Percentiles rank a stretch among this genome's conserved stretches.
These are phyloP conservation scores for Malassezia brasiliensis DNA, from an alignment of 1,284 basidiomycete genomes.

Conservation along the genomic window DNA sequence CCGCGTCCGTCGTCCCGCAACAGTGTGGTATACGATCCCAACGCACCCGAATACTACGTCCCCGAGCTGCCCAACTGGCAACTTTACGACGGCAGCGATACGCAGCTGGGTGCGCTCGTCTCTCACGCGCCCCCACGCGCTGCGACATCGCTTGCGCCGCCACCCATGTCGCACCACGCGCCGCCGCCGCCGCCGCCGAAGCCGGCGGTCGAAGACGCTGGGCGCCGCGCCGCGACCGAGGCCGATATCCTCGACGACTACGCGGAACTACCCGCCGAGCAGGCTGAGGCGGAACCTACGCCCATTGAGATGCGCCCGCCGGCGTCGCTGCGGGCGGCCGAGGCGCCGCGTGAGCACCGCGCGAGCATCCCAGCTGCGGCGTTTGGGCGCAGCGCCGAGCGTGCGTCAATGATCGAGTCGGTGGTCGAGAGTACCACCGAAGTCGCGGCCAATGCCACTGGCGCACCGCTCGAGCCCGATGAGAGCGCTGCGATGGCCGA, in stretches of 20 bases:
- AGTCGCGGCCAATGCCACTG: neutral
- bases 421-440: neutral
- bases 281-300: neutral
- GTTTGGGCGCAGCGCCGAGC: neutral
- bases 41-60: conserved; percentile 10
- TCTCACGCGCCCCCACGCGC: no score
- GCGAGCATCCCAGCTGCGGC: neutral
- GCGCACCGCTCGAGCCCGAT: neutral
- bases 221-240: neutral
- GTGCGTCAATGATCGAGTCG: neutral
- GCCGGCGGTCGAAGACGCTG: no score
- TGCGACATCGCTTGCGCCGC: no score
- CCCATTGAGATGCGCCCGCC: neutral
- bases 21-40: conserved; percentile 7
- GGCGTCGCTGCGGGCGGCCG: neutral
- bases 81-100: conserved; percentile 14
- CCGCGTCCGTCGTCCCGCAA: conserved; percentile 4
- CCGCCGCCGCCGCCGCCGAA: no score
- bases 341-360: neutral
- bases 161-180: no score
- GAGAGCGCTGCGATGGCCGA: neutral
- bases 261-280: neutral
- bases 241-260: neutral
- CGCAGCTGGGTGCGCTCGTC: neutral
- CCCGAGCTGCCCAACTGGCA: conserved; percentile 16